Base-by-base conservation (phyloP, 2,329 filamentous ascomycete species). In the Alternaria burnsii region DNA sequence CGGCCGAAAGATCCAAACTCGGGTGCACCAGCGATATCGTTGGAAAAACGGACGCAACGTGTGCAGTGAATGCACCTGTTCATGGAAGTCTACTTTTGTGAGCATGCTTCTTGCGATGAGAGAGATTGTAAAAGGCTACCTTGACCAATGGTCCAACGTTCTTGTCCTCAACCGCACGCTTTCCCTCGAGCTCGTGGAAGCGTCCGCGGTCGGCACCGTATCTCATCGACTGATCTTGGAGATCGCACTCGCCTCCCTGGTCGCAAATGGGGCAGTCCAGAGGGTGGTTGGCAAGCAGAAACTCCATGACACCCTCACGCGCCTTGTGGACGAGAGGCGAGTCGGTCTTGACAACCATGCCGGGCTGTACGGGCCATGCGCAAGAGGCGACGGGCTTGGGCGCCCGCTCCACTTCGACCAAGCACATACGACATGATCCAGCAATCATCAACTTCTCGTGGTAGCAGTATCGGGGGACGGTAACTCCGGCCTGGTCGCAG, bases 381-480 rank as follows among this genome's bases (percentile, higher is more conserved):
- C 95, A 99, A 65, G 95, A 99, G 73, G 95, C 95, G 58, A 98
- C 94, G 62, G 95, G 95, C 84, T 99, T 99, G 61, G 95, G 95
- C 62, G 93, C 92, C 82, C 89, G 89, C 84, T 98, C 95, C 70
- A 99, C 95, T 85, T 99, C 95, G 77, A 99, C 95, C 77, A 99
- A 84, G 83, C 95, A 99, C 95, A 99, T 99, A 84, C 95, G 93
- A 83, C 95, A 99, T 83, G 98, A 99, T 82, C 95, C 95, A 76
- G 95, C 95, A 86, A 99, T 97, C 90, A 97, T 93, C 72, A 99
- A 87, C 84, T 99, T 98, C 91, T 98, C 94, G 87, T 97, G 94
- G 83, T 98, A 98, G 84, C 94, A 98, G 83, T 97, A 97, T 92
- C 94, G 93, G 72, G 94, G 94, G 76, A 98, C 86, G 65, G 91